phyloP scores from a whole-genome alignment of 1,139 yeast species.

The Geotrichum citri-aurantii region DNA sequence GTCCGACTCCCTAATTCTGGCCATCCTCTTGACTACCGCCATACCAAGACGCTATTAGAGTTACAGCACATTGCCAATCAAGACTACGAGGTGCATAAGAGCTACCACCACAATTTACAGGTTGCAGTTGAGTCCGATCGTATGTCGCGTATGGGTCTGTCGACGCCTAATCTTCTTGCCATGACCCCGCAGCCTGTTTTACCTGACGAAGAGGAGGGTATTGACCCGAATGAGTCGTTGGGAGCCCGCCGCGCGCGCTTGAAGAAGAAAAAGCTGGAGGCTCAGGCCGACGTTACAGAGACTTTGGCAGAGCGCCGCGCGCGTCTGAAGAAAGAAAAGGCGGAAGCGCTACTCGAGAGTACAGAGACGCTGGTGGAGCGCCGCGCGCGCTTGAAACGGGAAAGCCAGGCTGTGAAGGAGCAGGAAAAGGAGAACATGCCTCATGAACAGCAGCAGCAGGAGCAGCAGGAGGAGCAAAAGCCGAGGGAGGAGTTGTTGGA shows the following conservation, averaged over 20 bases:
- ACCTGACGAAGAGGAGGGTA: constrained; percentile 15
- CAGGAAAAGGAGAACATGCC: constrained; percentile 29
- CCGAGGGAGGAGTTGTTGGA: background rate
- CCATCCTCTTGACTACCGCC: constrained; percentile 33
- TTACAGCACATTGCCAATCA: constrained; percentile 33
- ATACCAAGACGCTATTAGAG: constrained; percentile 32
- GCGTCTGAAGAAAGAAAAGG: constrained; percentile 26
- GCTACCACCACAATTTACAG: constrained; percentile 23
- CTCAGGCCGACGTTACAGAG: constrained; percentile 29
- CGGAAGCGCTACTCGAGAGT: constrained; percentile 15
- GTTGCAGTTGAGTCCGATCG: constrained; percentile 18
- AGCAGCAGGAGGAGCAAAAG: background rate
- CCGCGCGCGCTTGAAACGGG: constrained; percentile 30
- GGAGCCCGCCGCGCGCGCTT: constrained; percentile 31
- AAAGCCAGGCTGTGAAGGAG: constrained; percentile 27
- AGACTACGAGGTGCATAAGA: constrained; percentile 31
- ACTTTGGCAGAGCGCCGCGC: constrained; percentile 35
- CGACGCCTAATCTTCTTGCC: constrained; percentile 6
- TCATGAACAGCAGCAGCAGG: constrained; percentile 15
- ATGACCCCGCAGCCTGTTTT: background rate
- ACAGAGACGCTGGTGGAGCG: constrained; percentile 34
- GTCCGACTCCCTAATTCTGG: constrained; percentile 17
- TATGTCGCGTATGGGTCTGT: constrained; percentile 10
- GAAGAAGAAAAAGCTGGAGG: constrained; percentile 25
- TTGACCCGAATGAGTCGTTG: constrained; percentile 27